Conservation (phyloP, 2,329 filamentous ascomycete genomes). For the Aspergillus arachidicola region DNA sequence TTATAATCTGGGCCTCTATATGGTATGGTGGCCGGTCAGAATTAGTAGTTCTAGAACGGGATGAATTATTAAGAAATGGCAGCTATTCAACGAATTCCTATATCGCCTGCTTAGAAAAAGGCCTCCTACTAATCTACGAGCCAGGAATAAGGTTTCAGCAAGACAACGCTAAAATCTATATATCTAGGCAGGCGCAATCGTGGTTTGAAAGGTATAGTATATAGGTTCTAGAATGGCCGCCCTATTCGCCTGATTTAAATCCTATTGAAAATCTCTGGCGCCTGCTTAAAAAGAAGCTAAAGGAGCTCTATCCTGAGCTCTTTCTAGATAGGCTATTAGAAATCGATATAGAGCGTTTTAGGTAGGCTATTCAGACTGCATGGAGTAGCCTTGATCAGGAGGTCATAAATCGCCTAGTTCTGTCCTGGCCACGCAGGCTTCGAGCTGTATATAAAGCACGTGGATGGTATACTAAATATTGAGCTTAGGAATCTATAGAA, state of each 20-base stretch:
- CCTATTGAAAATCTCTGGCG: neutral
- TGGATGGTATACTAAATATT: no score
- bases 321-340: neutral
- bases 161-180: neutral
- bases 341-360: neutral
- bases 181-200: neutral
- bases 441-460: no score
- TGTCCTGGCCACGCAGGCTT: neutral
- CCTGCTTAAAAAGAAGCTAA: neutral
- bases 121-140: neutral
- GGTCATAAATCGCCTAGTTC: neutral
- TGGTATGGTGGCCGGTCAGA: no score
- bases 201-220: neutral
- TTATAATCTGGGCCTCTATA: no score
- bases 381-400: neutral
- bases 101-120: no score
- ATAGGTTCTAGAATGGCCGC: neutral
- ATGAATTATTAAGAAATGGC: no score
- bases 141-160: neutral
- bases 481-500: no score
- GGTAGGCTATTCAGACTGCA: neutral
- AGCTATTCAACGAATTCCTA: no score
- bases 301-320: neutral
- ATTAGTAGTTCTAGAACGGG: no score
- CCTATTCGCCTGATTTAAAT: neutral